A percentile compares a stretch with the other conserved stretches of the same genome.
phyloP scores from a whole-genome alignment of 2,329 filamentous ascomycete species.

The Stromatinia cepivora region DNA sequence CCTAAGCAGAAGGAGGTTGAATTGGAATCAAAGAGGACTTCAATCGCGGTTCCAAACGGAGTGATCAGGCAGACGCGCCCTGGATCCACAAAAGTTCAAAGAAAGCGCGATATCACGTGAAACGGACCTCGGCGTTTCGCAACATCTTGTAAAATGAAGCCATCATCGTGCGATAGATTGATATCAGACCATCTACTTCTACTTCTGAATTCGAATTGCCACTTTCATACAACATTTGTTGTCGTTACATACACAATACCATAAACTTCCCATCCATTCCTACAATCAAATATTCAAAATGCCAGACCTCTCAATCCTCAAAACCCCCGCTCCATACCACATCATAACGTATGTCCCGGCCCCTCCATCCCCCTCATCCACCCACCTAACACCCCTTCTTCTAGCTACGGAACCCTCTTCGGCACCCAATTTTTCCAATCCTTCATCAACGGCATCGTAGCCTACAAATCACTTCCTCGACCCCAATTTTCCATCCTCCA shows the following conservation, averaged over 20 bases:
- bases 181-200: constrained; percentile 6
- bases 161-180: constrained; percentile 8
- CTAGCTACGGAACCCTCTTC: constrained; percentile 85
- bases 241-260: not conserved
- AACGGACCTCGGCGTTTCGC: not conserved
- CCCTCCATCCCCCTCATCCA: not conserved
- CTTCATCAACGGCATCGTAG: constrained; percentile 73
- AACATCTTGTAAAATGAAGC: not conserved
- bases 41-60: not conserved
- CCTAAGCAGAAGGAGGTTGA: not conserved
- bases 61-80: constrained; percentile 20
- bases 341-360: constrained; percentile 63
- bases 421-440: constrained; percentile 87
- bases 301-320: constrained; percentile 47
- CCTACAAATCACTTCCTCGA: constrained; percentile 74
- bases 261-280: not conserved
- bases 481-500: constrained; percentile 82
- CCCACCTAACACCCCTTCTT: constrained; percentile 25
- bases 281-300: constrained; percentile 34
- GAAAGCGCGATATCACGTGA: constrained; percentile 22
- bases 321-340: constrained; percentile 71
- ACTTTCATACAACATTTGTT: not conserved
- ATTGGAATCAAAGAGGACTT: not conserved
- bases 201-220: not conserved
- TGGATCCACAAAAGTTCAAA: not conserved